phyloP scores from a whole-genome alignment of 176 grass and related monocot species.

The sorghum (Sorghum bicolor) region Sorghum_bicolor_NCBIv3 NC_012874.2:13014001-13014500 shows the following conservation, averaged over 20 bases:
- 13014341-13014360: background rate
- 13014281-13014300: conserved; percentile 15
- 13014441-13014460: background rate
- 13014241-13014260: background rate
- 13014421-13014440: background rate
- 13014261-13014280: background rate
- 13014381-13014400: background rate
- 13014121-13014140: background rate
- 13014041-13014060: conserved; percentile 13
- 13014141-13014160: background rate
- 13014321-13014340: background rate
- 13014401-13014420: background rate
- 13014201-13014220: background rate
- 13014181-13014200: background rate
- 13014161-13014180: background rate
- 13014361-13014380: background rate
- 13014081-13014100: background rate
- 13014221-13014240: conserved; percentile 6
- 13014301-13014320: background rate
- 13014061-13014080: background rate
- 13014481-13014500: conserved; percentile 58
- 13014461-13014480: background rate
- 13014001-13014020: conserved; percentile 63
- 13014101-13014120: background rate
- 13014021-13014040: conserved; percentile 48